Conservation (phyloP, 2,329 filamentous ascomycete genomes). For the Colletotrichum higginsianum region DNA sequence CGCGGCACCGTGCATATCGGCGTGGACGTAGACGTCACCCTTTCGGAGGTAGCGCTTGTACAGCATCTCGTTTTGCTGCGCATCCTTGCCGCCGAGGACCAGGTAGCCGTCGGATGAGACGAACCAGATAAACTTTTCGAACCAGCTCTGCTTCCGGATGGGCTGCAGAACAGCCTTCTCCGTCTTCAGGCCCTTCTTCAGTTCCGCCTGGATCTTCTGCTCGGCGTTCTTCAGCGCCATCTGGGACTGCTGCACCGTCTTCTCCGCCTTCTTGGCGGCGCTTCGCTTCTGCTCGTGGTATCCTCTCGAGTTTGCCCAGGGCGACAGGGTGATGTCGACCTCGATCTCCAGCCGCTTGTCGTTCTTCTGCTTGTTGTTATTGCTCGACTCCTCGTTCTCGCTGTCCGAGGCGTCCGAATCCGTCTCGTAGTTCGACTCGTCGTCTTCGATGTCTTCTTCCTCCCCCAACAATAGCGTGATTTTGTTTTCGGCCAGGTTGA, state of each 20-base stretch:
- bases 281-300: constrained; percentile 93
- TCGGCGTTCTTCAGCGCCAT: constrained; percentile 91
- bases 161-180: constrained; percentile 91
- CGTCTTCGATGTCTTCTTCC: constrained; percentile 74
- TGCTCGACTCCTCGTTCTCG: constrained; percentile 53
- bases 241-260: constrained; percentile 84
- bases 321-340: constrained; percentile 84
- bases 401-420: constrained; percentile 77
- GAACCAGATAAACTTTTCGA: constrained; percentile 97
- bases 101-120: constrained; percentile 96
- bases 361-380: constrained; percentile 56
- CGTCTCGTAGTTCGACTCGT: constrained; percentile 74
- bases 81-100: constrained; percentile 89
- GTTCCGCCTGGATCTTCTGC: constrained; percentile 86
- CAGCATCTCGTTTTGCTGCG: constrained; percentile 91
- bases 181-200: constrained; percentile 90
- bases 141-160: constrained; percentile 90
- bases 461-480: constrained; percentile 86
- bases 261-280: constrained; percentile 89
- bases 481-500: constrained; percentile 92
- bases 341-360: constrained; percentile 79
- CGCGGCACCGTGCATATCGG: constrained; percentile 87
- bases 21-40: constrained; percentile 93
- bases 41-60: constrained; percentile 89
- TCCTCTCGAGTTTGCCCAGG: constrained; percentile 90